phyloP scores from a whole-genome alignment of 1,284 basidiomycete genomes.

The Sporisorium iseilematis-ciliati region DNA sequence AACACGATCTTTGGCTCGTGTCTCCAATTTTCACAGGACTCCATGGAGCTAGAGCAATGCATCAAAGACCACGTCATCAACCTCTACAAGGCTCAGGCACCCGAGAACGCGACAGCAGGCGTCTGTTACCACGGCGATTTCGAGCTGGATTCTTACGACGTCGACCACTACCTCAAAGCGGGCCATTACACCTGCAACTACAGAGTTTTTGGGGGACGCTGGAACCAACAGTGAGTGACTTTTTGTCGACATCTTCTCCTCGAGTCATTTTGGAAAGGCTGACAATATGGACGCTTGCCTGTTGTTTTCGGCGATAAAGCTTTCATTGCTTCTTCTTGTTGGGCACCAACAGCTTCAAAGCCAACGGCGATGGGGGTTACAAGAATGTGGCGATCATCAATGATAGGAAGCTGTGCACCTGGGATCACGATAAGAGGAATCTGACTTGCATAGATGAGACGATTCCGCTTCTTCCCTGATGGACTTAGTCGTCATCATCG shows the following conservation, averaged over 20 bases:
- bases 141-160: background rate
- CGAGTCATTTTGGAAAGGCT: too few species aligned
- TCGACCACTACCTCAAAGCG: background rate
- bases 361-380: slow-evolving; percentile 1
- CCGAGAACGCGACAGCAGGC: background rate
- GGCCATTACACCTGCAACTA: background rate
- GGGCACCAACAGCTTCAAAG: slow-evolving; percentile 7
- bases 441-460: background rate
- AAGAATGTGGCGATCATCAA: slow-evolving; percentile 8
- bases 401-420: background rate
- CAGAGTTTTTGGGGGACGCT: background rate
- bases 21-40: too few species aligned
- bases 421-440: background rate
- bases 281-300: too few species aligned
- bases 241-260: too few species aligned
- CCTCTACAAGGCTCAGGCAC: background rate
- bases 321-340: slow-evolving; percentile 11
- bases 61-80: background rate
- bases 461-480: too few species aligned
- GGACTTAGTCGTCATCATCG: too few species aligned
- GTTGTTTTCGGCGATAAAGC: too few species aligned
- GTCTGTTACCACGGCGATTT: slow-evolving; percentile 1
- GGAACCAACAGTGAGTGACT: too few species aligned
- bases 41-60: background rate
- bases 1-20: too few species aligned